Percentiles rank a stretch among this genome's conserved stretches.
phyloP scores from a whole-genome alignment of 768 basidiomycete genomes.

The Hericium rajendrae region DNA sequence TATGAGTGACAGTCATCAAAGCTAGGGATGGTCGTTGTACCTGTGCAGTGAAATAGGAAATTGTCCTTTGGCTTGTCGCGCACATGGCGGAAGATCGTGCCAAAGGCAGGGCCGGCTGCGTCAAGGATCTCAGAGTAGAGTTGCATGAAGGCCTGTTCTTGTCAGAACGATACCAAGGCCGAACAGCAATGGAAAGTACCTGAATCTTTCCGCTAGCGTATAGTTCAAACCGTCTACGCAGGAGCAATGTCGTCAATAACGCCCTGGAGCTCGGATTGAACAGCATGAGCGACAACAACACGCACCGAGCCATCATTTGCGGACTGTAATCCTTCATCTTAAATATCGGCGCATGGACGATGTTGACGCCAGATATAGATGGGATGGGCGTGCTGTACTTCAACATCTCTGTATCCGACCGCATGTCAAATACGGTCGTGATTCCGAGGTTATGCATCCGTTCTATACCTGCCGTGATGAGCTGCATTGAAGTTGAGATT shows the following conservation, averaged over 20 bases:
- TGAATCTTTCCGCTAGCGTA: slow-evolving; percentile 78
- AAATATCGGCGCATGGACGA: slow-evolving; percentile 55
- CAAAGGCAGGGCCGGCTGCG: slow-evolving; percentile 58
- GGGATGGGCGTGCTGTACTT: slow-evolving; percentile 65
- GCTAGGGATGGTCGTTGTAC: slow-evolving; percentile 17
- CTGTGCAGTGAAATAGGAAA: slow-evolving; percentile 72
- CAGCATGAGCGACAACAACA: slow-evolving; percentile 22
- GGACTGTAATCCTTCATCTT: slow-evolving; percentile 73
- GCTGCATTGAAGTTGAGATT: not conserved
- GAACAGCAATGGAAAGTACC: slow-evolving; percentile 26
- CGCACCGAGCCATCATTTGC: slow-evolving; percentile 76
- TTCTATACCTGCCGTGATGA: slow-evolving; percentile 36
- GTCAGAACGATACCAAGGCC: not conserved
- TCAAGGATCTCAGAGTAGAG: slow-evolving; percentile 77
- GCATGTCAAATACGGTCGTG: slow-evolving; percentile 62
- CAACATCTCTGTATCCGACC: slow-evolving; percentile 70
- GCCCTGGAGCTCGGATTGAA: not conserved
- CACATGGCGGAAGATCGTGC: slow-evolving; percentile 63
- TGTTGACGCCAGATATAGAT: slow-evolving; percentile 49
- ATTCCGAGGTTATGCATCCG: slow-evolving; percentile 54
- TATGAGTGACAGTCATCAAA: not conserved
- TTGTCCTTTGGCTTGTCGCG: slow-evolving; percentile 57
- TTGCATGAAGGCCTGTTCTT: slow-evolving; percentile 62
- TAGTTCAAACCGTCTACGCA: slow-evolving; percentile 50
- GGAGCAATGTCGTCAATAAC: too few species aligned